Conservation (phyloP, 208 protist species). For the Crithidia fasciculata region DNA sequence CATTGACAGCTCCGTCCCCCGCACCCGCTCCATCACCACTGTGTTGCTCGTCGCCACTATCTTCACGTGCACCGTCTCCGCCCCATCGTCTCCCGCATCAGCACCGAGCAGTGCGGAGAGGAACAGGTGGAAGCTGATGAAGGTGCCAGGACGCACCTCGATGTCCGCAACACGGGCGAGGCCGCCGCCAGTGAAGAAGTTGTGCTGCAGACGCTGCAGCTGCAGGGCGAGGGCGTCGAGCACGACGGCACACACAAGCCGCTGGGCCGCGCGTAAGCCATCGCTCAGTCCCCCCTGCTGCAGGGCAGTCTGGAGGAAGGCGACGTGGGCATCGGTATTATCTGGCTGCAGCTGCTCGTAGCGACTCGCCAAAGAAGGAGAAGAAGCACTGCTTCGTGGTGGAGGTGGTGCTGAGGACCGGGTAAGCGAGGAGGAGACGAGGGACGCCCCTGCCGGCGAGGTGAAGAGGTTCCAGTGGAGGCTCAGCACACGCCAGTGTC, state of each 20-base stretch:
- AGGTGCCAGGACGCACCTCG: conserved; percentile 72
- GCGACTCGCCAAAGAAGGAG: neutral
- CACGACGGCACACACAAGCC: conserved; percentile 55
- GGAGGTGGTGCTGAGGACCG: no score
- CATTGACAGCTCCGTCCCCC: conserved; percentile 32
- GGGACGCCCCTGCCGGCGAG: conserved; percentile 26
- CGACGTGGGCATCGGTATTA: conserved; percentile 48
- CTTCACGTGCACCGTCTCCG: conserved; percentile 38
- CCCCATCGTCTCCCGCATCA: neutral
- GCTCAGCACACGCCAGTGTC: conserved; percentile 46
- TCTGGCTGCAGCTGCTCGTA: conserved; percentile 28
- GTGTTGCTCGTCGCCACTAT: conserved; percentile 41
- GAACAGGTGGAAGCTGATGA: conserved; percentile 49
- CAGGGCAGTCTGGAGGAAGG: conserved; percentile 55
- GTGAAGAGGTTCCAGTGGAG: conserved; percentile 65
- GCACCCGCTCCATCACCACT: conserved; percentile 52
- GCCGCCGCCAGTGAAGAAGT: conserved; percentile 55
- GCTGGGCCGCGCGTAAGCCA: conserved; percentile 64
- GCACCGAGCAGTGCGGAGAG: conserved; percentile 13
- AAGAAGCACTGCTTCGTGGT: neutral
- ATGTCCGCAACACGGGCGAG: conserved; percentile 37
- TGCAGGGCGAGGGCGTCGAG: conserved; percentile 71
- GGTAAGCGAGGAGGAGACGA: conserved; percentile 2
- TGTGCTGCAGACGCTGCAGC: conserved; percentile 36
- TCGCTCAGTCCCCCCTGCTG: conserved; percentile 51